Conservation (phyloP, 805 yeast genomes). For the Suhomyces sp. region DNA sequence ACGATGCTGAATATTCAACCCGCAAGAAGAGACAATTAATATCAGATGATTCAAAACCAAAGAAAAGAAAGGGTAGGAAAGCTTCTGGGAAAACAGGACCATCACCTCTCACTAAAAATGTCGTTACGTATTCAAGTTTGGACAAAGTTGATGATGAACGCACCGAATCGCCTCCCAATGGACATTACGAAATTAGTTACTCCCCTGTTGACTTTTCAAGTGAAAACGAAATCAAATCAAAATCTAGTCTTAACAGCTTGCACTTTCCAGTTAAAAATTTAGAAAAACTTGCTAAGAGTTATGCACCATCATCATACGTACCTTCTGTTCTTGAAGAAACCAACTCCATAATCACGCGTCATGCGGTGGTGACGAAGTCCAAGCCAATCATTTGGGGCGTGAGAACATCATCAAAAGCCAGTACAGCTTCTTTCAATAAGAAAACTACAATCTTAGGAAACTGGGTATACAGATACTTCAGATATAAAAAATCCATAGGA, state of each 20-base stretch:
- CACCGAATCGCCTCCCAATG: background rate
- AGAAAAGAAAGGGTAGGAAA: slow-evolving; percentile 7
- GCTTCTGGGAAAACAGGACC: slow-evolving; percentile 3
- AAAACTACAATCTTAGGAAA: slow-evolving; percentile 26
- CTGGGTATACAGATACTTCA: slow-evolving; percentile 36
- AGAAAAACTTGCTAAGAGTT: slow-evolving; percentile 10
- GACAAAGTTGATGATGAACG: too few species aligned
- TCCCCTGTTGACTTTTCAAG: slow-evolving; percentile 4
- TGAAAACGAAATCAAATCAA: slow-evolving; percentile 1
- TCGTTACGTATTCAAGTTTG: too few species aligned
- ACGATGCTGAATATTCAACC: slow-evolving; percentile 1
- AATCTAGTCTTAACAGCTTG: slow-evolving; percentile 4
- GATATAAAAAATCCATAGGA: slow-evolving; percentile 33
- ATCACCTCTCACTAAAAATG: slow-evolving; percentile 9
- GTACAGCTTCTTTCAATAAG: slow-evolving; percentile 27
- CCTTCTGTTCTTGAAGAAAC: slow-evolving; percentile 16
- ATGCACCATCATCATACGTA: slow-evolving; percentile 9
- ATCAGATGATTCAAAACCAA: slow-evolving; percentile 4
- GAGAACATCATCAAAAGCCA: slow-evolving; percentile 22
- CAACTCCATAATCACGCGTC: slow-evolving; percentile 20
- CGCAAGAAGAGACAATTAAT: slow-evolving; percentile 6
- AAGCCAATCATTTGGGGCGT: slow-evolving; percentile 30
- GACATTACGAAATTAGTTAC: slow-evolving; percentile 6
- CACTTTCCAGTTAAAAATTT: slow-evolving; percentile 27
- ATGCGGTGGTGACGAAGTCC: slow-evolving; percentile 20